Percentiles rank a stretch among this genome's conserved stretches.
Evolutionary conservation across 2,329 filamentous ascomycete species (phyloP).

Genomic region (Exophiala sideris): DNA sequence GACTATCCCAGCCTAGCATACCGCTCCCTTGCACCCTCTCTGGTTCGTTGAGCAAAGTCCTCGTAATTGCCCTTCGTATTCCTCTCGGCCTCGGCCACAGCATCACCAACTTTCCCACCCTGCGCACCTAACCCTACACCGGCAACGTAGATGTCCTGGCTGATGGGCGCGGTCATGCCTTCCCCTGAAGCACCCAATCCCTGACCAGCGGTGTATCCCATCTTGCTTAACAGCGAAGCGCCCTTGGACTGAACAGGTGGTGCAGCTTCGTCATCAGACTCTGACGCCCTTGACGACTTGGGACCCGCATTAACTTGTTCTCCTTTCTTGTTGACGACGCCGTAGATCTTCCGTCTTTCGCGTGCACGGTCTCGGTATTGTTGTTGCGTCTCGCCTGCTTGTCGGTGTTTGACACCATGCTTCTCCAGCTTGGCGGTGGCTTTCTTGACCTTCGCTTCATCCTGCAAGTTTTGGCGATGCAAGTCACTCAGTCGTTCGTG

Average conservation of each 20-base stretch:
- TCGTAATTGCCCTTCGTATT: constrained; percentile 48
- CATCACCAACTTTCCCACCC: constrained; percentile 49
- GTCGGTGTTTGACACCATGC: constrained; percentile 34
- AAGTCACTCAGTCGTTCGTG: constrained; percentile 59
- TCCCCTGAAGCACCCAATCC: constrained; percentile 47
- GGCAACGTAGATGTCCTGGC: constrained; percentile 48
- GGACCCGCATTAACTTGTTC: constrained; percentile 20
- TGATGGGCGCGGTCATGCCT: constrained; percentile 46
- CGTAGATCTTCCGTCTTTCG: constrained; percentile 46
- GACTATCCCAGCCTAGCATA: constrained; percentile 41
- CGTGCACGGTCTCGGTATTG: constrained; percentile 47
- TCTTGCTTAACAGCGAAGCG: constrained; percentile 50
- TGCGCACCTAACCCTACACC: constrained; percentile 50
- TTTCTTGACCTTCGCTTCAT: constrained; percentile 45
- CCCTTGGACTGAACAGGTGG: constrained; percentile 45
- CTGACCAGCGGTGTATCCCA: constrained; percentile 48
- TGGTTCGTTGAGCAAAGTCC: constrained; percentile 48
- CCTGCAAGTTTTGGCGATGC: constrained; percentile 55
- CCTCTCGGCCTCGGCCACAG: constrained; percentile 45
- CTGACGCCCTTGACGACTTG: constrained; percentile 7
- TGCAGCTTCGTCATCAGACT: constrained; percentile 12
- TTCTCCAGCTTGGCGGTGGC: constrained; percentile 43
- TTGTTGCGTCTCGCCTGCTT: constrained; percentile 17
- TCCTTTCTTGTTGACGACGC: constrained; percentile 33
- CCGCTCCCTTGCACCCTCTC: constrained; percentile 45